Evolutionary conservation across 2,329 filamentous ascomycete genomes (phyloP), one percentile per base, ranked within the genome.

Genomic region (Fusarium nematophilum): DNA sequence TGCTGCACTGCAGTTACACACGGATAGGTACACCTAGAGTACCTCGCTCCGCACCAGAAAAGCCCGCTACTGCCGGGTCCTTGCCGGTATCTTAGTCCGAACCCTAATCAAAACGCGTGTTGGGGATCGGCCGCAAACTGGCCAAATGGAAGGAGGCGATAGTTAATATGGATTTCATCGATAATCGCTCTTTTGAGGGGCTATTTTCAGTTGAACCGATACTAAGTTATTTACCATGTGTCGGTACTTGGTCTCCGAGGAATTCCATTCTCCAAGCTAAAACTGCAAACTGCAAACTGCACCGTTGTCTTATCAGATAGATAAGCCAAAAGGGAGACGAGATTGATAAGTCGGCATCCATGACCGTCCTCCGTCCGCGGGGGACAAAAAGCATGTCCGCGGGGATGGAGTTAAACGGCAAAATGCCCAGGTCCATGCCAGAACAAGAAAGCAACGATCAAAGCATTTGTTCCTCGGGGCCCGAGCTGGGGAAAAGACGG

Each of bases 261-360:
- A 51, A 50, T 37, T 38, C 37, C 37, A 58, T 38, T 14, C 29
- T 39, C 37, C 54, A 44, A 13, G 23, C 25, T 45, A 14, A 31
- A 46, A 29, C 26, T 29, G 26, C n/a, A n/a, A n/a, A n/a, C n/a
- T n/a, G n/a, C n/a, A n/a, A n/a, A n/a, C n/a, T n/a, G n/a, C n/a
- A n/a, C n/a, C n/a, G 21, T 6, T 46, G 33, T 15, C 31, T 58
- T 62, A 18, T 49, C 48, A 59, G 54, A 55, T 59, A 44, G 61
- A 64, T 58, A 65, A 62, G 43, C 5, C 17, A 9, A 18, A 30
- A 9, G 15, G n/a, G 7, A 11, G 23, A 51, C 6, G 3, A 36
- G 61, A 64, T 64, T 64, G 61, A 65, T 64, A 65, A 64, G 48
- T 4, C 30, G 48, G 38, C 13, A 23, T 37, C 17, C 8, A 29